Conservation (phyloP, 345 rosid species). For the Syzygium aromaticum region DNA sequence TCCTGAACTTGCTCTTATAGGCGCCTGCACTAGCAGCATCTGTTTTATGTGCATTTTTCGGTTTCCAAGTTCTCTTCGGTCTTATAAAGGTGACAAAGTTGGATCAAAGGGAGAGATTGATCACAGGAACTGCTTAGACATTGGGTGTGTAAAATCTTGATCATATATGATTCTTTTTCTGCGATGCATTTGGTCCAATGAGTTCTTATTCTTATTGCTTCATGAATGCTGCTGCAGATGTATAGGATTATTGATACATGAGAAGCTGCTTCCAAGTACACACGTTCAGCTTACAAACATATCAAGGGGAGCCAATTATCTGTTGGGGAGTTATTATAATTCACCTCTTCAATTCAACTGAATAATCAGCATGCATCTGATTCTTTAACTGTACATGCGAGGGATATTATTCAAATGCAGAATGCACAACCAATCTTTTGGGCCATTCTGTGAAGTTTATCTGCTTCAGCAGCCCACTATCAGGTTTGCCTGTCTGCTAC, state of each 20-base stretch:
- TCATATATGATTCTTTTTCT: background rate
- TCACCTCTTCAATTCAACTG: background rate
- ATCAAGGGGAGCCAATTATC: background rate
- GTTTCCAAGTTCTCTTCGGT: constrained; percentile 78
- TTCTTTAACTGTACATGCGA: background rate
- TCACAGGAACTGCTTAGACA: constrained; percentile 82
- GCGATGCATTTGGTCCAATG: background rate
- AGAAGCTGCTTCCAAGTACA: background rate
- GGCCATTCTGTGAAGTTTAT: background rate
- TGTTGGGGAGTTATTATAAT: background rate
- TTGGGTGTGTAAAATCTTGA: constrained; percentile 16
- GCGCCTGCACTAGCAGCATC: constrained; percentile 61
- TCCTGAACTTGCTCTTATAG: background rate
- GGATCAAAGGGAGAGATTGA: constrained; percentile 75
- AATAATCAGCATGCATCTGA: background rate
- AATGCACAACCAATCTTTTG: background rate
- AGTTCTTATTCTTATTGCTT: background rate
- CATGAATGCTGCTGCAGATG: background rate
- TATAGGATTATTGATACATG: background rate
- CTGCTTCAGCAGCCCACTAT: background rate
- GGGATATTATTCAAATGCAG: background rate
- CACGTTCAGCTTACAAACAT: background rate
- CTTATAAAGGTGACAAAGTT: constrained; percentile 70
- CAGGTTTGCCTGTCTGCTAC: background rate
- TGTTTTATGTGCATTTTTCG: constrained; percentile 58